These are phyloP conservation scores for Botrytis pseudocinerea DNA, from an alignment of 2,329 filamentous ascomycete genomes.

Conservation along the genomic window DNA sequence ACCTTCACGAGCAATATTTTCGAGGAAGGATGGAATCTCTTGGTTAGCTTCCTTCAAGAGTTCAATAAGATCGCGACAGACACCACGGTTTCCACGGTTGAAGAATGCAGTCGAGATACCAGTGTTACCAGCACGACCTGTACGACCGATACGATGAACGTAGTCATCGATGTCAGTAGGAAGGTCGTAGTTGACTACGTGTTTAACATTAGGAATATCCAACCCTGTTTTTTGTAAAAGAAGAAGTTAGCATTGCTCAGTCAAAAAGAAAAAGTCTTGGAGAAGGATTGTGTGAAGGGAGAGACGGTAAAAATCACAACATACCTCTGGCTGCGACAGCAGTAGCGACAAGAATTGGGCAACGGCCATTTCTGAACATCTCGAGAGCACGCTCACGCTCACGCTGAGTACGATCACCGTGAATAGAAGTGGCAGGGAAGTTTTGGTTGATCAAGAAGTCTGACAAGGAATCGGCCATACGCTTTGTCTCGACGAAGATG, in stretches of 20 bases:
- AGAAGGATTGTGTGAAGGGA: no score
- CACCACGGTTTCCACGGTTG: conserved; percentile 98
- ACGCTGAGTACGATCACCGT: conserved; percentile 96
- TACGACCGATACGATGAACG: conserved; percentile 99
- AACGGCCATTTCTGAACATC: conserved; percentile 94
- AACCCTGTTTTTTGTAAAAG: conserved; percentile 26
- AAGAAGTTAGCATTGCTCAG: no score
- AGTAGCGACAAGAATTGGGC: conserved; percentile 94
- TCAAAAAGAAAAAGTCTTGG: no score
- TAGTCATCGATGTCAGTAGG: conserved; percentile 99
- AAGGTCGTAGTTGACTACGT: conserved; percentile 99
- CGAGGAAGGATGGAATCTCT: conserved; percentile 89
- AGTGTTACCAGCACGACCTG: conserved; percentile 98
- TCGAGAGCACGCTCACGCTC: conserved; percentile 97
- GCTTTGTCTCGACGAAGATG: conserved; percentile 99
- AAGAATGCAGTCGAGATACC: conserved; percentile 98
- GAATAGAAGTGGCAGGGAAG: conserved; percentile 97
- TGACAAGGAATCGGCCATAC: conserved; percentile 96
- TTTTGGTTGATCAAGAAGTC: conserved; percentile 99
- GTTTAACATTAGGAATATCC: conserved; percentile 94
- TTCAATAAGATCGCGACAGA: conserved; percentile 95
- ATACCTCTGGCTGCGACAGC: conserved; percentile 73
- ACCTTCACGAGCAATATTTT: conserved; percentile 95
- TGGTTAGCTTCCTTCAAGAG: conserved; percentile 98
- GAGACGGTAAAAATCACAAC: no score